A percentile compares a stretch with the other conserved stretches of the same genome.
Conservation (phyloP, 1,139 yeast genomes). For the Nakaseomyces sp. region DNA sequence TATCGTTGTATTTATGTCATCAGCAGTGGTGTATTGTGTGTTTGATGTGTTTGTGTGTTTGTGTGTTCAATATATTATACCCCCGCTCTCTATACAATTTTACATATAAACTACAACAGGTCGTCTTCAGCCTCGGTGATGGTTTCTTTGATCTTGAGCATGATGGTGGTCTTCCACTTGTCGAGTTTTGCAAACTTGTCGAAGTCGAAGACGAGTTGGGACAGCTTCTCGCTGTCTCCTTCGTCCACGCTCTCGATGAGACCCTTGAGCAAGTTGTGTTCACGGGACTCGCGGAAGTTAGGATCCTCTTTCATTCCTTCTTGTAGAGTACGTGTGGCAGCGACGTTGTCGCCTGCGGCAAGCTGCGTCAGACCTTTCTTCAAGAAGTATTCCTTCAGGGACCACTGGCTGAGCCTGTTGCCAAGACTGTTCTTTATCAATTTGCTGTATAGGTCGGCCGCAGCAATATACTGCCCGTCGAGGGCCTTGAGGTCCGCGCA, state of each 20-base stretch:
- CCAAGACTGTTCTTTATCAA: constrained; percentile 70
- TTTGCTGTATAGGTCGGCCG: constrained; percentile 66
- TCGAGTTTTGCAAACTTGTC: constrained; percentile 88
- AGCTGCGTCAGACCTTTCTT: constrained; percentile 75
- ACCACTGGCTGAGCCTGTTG: constrained; percentile 78
- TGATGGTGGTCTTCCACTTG: constrained; percentile 81
- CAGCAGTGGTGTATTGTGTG: no score
- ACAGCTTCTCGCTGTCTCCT: constrained; percentile 71
- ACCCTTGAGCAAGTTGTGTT: constrained; percentile 55
- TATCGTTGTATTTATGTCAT: no score
- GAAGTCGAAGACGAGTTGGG: constrained; percentile 68
- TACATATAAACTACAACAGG: constrained; percentile 14
- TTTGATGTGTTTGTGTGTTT: no score
- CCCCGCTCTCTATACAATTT: no score
- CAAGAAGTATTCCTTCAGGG: constrained; percentile 81
- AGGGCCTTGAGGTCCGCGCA: constrained; percentile 87
- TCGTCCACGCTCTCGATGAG: constrained; percentile 64
- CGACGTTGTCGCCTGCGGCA: constrained; percentile 77
- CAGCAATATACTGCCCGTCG: constrained; percentile 60
- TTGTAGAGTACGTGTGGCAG: constrained; percentile 66
- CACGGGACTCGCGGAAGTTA: constrained; percentile 70
- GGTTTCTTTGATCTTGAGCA: constrained; percentile 70
- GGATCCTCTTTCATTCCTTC: constrained; percentile 67
- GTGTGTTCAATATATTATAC: no score
- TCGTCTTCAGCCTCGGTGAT: constrained; percentile 71